Evolutionary conservation across 192 early-diverging fungal genomes (phyloP), one percentile per base, ranked within the genome.

Genomic region (Coemansia sp.): DNA sequence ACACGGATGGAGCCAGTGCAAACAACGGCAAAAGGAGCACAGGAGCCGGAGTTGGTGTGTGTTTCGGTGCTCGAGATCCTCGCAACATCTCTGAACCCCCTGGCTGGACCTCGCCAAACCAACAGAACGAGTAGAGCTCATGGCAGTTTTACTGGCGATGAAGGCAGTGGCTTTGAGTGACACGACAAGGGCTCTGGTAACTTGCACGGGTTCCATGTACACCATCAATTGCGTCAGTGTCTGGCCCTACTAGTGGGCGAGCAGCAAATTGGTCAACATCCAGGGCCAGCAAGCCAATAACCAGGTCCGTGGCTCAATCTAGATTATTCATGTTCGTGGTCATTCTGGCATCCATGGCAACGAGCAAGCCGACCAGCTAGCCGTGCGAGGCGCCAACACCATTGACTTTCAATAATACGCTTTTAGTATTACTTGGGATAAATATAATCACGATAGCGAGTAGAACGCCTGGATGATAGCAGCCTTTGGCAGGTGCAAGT

Each of bases 1-100:
- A 93, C 76, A 95, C 93, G 0, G 94, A 97, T 61, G 95, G 95
- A 34, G 86, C 88, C 43, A 85, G 91, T 64, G 57, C 78, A 14
- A 67, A 74, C 8, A 98, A 98, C 82, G 95, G 95, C 14, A 64
- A 50, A 20, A 2, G 18, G 9, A 61, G 66, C 2, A 92, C 91
- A 4, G 63, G 72, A 6, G 96, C 92, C 31, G 96, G 96, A 18
- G 69, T 92, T 21, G 96, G 96, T 7, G 92, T 95, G 21, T 95
- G 85, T 64, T 98, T 88, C 70, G 92, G 91, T 10, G 61, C 66
- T 0, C 72, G 77, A 39, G 90, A 96, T 76, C 75, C 88, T 28
- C 84, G 88, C 43, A 92, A 92, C 69, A 41, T 88, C 4, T 87
- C 86, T 28, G 85, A 84, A 52, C n/a, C 75, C 75, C 20, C 72